phyloP scores from a whole-genome alignment of 2,329 filamentous ascomycete species.

The Zymoseptoria crescenta region DNA sequence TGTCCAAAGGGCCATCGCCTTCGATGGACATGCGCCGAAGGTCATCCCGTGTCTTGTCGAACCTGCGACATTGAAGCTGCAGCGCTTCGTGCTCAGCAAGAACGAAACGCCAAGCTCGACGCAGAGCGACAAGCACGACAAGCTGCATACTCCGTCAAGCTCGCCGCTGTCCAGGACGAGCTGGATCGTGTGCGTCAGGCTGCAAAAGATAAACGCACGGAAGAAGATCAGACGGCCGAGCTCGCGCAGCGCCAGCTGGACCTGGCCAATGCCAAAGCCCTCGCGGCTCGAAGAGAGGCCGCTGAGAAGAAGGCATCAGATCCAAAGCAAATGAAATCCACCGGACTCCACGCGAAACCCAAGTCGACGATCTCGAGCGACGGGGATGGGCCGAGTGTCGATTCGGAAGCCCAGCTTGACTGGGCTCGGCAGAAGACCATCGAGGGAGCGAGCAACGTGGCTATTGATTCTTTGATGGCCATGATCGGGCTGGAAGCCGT shows the following conservation, averaged over 20 bases:
- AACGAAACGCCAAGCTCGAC: slow-evolving; percentile 47
- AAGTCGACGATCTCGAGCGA: not conserved
- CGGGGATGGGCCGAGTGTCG: not conserved
- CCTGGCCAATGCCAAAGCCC: slow-evolving; percentile 33
- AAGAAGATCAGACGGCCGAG: slow-evolving; percentile 37
- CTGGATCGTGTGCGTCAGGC: slow-evolving; percentile 40
- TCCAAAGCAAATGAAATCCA: not conserved
- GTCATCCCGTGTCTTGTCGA: slow-evolving; percentile 35
- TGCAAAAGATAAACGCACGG: slow-evolving; percentile 39
- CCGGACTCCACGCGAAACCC: not conserved
- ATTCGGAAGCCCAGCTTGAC: slow-evolving; percentile 39
- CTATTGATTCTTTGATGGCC: slow-evolving; percentile 57
- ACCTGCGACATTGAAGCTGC: slow-evolving; percentile 47
- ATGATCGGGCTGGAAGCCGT: slow-evolving; percentile 66
- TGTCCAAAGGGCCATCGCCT: slow-evolving; percentile 49
- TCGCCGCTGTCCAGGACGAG: slow-evolving; percentile 48
- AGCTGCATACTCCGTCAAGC: slow-evolving; percentile 36
- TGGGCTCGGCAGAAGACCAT: slow-evolving; percentile 55
- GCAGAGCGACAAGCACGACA: slow-evolving; percentile 39
- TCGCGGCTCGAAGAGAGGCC: not conserved
- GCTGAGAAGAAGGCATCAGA: not conserved
- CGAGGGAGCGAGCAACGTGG: slow-evolving; percentile 44
- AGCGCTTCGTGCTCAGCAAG: slow-evolving; percentile 36
- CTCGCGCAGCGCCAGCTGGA: slow-evolving; percentile 43
- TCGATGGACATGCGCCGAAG: slow-evolving; percentile 41